A percentile compares a stretch with the other conserved stretches of the same genome.
phyloP scores from a whole-genome alignment of 2,329 filamentous ascomycete species.

The Aspergillus sp. region DNA sequence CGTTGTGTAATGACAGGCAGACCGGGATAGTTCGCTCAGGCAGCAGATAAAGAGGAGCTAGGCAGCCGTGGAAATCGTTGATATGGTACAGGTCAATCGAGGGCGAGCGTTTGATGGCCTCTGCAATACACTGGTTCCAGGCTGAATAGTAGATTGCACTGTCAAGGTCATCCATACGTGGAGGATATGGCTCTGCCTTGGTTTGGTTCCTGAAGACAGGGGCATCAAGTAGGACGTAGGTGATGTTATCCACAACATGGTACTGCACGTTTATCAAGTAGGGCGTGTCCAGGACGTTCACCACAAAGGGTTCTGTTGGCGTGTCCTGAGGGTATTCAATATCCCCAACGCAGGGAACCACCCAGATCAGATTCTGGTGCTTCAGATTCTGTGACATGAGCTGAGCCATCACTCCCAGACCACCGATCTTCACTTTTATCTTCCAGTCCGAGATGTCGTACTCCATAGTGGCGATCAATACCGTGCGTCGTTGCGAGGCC shows the following conservation, averaged over 20 bases:
- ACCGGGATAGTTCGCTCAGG: conserved; percentile 59
- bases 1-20: conserved; percentile 66
- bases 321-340: conserved; percentile 64
- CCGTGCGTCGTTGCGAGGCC: conserved; percentile 48
- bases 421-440: conserved; percentile 71
- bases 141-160: conserved; percentile 68
- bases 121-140: conserved; percentile 70
- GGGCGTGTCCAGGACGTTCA: conserved; percentile 60
- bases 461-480: conserved; percentile 70
- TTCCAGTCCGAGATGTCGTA: conserved; percentile 70
- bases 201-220: conserved; percentile 66
- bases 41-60: conserved; percentile 66
- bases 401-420: conserved; percentile 69
- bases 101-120: conserved; percentile 61
- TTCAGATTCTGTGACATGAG: conserved; percentile 66
- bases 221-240: conserved; percentile 66
- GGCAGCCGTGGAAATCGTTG: conserved; percentile 65
- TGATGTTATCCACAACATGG: conserved; percentile 64
- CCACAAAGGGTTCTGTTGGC: conserved; percentile 60
- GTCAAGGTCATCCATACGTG: conserved; percentile 69
- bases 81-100: conserved; percentile 63
- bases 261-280: conserved; percentile 66
- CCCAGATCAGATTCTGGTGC: conserved; percentile 66
- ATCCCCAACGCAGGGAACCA: conserved; percentile 62
- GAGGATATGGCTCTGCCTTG: conserved; percentile 64